phyloP scores from a whole-genome alignment of 306 rosid species.

The Castanea mollissima region DNA sequence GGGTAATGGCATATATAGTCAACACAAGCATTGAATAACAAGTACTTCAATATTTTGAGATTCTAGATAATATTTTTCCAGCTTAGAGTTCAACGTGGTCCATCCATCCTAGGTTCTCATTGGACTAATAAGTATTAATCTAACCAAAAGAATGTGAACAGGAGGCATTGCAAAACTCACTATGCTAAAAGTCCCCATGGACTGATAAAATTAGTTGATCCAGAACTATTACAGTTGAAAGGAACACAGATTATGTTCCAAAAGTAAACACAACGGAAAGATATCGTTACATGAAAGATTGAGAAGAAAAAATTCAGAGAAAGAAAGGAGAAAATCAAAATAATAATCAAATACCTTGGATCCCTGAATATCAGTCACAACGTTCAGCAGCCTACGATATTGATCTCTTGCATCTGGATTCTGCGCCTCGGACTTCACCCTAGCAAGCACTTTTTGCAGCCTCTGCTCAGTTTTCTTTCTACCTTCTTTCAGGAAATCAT shows the following conservation, averaged over 20 bases:
- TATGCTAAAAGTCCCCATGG: background rate
- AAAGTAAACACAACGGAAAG: background rate
- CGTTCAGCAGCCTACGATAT: slow-evolving; percentile 70
- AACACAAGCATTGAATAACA: too few relatives aligned
- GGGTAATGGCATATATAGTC: too few relatives aligned
- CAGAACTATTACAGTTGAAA: background rate
- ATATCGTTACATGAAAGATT: background rate
- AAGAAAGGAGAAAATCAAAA: background rate
- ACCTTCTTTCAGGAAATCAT: slow-evolving; percentile 69
- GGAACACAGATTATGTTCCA: background rate
- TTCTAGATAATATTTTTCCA: background rate
- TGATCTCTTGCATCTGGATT: slow-evolving; percentile 91
- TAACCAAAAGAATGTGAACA: background rate
- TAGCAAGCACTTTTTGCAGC: slow-evolving; percentile 73
- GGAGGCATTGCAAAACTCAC: background rate
- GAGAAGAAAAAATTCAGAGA: background rate
- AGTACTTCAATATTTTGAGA: background rate
- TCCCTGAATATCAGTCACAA: slow-evolving; percentile 56
- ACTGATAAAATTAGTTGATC: background rate
- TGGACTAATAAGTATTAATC: background rate
- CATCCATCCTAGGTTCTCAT: background rate
- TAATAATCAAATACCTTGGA: slow-evolving; percentile 50
- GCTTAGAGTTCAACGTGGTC: background rate
- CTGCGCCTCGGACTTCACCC: slow-evolving; percentile 88
- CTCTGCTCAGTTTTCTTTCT: slow-evolving; percentile 80